Evolutionary conservation across 345 rosid species (phyloP), one percentile per base, ranked within the genome.

Genomic region (Rhodamnia rubescens): DNA sequence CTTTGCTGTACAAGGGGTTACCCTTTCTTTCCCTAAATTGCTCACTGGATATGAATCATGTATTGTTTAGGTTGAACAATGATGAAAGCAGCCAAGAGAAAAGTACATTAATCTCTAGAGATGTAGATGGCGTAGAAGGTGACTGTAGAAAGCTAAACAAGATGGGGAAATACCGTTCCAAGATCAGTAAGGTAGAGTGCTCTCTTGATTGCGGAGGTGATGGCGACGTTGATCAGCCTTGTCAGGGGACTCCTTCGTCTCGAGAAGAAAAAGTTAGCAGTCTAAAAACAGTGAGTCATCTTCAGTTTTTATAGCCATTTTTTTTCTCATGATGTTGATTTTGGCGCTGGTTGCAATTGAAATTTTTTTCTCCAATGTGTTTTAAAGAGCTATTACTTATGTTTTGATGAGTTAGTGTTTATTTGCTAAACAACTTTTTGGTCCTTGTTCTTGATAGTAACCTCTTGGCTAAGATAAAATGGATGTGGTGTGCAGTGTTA

Each of bases 231-330:
- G 99, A 96, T 85, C 98, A 90, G 88, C 90, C 90, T 83, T 89
- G 91, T 85, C 98, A 92, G 86, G 96, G 92, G 7, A 88, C 92
- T 88, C 57, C 93, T 75, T 92, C 95, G 2, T 92, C 95, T 44
- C 96, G 98, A 20, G 99, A 97, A 86, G 99, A 97, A 91, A 97
- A 94, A 92, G 93, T 97, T 81, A 96, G 98, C 95, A 97, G 95
- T 90, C 98, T 97, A 82, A 97, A 96, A 90, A 97, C 96, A 36
- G 99, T 95, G 83, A 91, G 98, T 90, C 26, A 69, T 69, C 78
- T 69, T 69, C 47, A 36, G 42, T 84, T 78, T 6, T n/a, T 83
- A 15, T 75, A 74, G 32, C 29, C 11, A 78, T 53, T 49, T 85
- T 22, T 22, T 12, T 21, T 81, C 83, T 53, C 49, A 44, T 4